phyloP scores from a whole-genome alignment of 2,329 filamentous ascomycete genomes.

The Botrytis aclada region DNA sequence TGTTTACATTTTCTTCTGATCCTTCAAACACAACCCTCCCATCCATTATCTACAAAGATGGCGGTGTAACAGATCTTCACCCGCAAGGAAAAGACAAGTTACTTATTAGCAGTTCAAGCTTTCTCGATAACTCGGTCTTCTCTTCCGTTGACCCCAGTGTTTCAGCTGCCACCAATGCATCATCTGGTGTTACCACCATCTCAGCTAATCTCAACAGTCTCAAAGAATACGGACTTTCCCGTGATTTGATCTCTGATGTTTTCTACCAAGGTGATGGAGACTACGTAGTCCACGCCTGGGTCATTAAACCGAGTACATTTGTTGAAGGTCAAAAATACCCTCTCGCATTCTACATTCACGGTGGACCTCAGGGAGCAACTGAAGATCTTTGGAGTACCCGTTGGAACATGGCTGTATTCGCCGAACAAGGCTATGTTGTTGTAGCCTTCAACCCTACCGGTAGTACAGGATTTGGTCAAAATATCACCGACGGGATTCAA shows the following conservation, averaged over 20 bases:
- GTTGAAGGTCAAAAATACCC: constrained; percentile 70
- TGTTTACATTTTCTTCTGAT: constrained; percentile 41
- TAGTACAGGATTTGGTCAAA: constrained; percentile 71
- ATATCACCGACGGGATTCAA: constrained; percentile 53
- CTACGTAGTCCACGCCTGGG: constrained; percentile 29
- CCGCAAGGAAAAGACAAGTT: constrained; percentile 40
- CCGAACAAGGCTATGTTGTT: constrained; percentile 80
- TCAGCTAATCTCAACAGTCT: constrained; percentile 25
- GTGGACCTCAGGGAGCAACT: constrained; percentile 77
- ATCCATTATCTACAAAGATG: constrained; percentile 18
- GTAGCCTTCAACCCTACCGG: constrained; percentile 77
- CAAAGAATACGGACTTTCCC: constrained; percentile 27
- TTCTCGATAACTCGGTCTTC: constrained; percentile 69
- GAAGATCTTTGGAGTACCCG: constrained; percentile 71
- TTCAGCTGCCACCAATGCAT: constrained; percentile 24
- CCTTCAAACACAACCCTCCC: constrained; percentile 9
- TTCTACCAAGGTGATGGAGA: constrained; percentile 30
- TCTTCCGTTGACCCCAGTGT: constrained; percentile 42
- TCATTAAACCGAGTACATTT: constrained; percentile 45
- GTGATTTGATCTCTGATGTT: constrained; percentile 28
- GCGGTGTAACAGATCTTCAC: constrained; percentile 39
- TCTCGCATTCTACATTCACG: constrained; percentile 73
- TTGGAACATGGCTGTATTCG: constrained; percentile 81
- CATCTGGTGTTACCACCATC: constrained; percentile 25
- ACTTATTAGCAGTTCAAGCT: constrained; percentile 58